Base-by-base conservation (phyloP, 2,329 filamentous ascomycete genomes). In the Colletotrichum tanaceti region DNA sequence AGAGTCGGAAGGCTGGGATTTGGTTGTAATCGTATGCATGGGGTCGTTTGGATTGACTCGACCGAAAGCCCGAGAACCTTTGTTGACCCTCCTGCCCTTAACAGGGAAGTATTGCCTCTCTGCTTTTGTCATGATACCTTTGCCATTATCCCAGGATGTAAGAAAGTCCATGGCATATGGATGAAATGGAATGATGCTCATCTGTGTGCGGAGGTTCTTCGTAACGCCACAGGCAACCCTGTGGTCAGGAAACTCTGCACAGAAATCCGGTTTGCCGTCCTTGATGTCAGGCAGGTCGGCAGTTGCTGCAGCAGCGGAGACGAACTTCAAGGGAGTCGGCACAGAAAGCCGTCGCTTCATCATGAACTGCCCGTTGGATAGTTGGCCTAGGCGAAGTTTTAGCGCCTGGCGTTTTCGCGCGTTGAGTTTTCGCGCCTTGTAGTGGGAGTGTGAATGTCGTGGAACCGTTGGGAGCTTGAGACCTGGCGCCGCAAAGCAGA, bases 401-500 rank as follows among this genome's bases (percentile, higher is more conserved):
- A n/a, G n/a, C n/a, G n/a, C n/a, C n/a, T n/a, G n/a, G n/a, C n/a
- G n/a, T n/a, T n/a, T n/a, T n/a, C n/a, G n/a, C n/a, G n/a, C n/a
- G n/a, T n/a, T n/a, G n/a, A n/a, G 0, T 75, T 78, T 0, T 9
- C 28, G 7, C 28, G 60, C 53, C 0, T 77, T 71, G 0, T 87
- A 87, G 65, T 91, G 88, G 0, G 86, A 86, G 74, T 95, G 91
- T 0, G 91, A 92, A 0, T 86, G 81, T 0, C 77, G 71, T 0
- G 91, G 91, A 2, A 83, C 79, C 0, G 79, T 75, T 0, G 91
- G 87, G 0, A 91, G 85, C 1, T 75, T 77, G 3, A 87, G 78
- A 0, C 89, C 90, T 0, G 92, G 91, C 0, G 91, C 91, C 0
- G 91, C 87, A 70, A 94, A 91, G 2, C 86, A 82, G 1, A 96